Evolutionary conservation across 306 rosid genomes (phyloP).

Genomic region (Trifolium subterraneum): DNA sequence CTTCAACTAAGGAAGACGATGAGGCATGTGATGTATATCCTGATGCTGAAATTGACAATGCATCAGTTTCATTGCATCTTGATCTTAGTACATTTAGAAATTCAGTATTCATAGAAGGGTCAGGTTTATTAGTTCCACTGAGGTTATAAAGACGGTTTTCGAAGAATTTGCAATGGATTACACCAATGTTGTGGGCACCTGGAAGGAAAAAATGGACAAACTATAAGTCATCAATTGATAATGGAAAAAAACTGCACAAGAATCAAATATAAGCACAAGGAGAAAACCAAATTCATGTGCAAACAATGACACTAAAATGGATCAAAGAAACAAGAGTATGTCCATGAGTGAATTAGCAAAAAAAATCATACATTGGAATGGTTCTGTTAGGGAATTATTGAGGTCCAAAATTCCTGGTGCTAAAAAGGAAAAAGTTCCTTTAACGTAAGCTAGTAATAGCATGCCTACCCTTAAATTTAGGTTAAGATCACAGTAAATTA

Average conservation of each 20-base stretch:
- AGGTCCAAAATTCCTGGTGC: background rate
- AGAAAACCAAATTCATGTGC: conserved; percentile 19
- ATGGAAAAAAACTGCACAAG: background rate
- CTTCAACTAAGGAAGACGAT: conserved; percentile 38
- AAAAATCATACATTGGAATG: background rate
- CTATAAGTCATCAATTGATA: conserved; percentile 7
- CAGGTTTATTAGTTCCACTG: conserved; percentile 45
- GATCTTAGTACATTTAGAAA: conserved; percentile 49
- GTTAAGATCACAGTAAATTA: background rate
- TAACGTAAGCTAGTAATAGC: background rate
- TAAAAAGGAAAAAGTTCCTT: background rate
- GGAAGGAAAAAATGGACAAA: conserved; percentile 27
- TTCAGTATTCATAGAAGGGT: conserved; percentile 49
- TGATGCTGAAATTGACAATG: conserved; percentile 34
- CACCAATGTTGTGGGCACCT: conserved; percentile 56
- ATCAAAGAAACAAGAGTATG: too few relatives aligned
- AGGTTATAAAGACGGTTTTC: conserved; percentile 47
- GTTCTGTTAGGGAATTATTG: conserved; percentile 4
- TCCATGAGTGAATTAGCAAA: background rate
- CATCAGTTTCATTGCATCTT: conserved; percentile 38
- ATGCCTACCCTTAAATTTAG: background rate
- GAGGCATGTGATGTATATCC: background rate
- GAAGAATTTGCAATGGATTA: conserved; percentile 49
- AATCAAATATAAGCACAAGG: conserved; percentile 7
- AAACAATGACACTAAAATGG: background rate